Conservation (phyloP, 768 basidiomycete genomes). For the Phaeotremella skinneri region DNA sequence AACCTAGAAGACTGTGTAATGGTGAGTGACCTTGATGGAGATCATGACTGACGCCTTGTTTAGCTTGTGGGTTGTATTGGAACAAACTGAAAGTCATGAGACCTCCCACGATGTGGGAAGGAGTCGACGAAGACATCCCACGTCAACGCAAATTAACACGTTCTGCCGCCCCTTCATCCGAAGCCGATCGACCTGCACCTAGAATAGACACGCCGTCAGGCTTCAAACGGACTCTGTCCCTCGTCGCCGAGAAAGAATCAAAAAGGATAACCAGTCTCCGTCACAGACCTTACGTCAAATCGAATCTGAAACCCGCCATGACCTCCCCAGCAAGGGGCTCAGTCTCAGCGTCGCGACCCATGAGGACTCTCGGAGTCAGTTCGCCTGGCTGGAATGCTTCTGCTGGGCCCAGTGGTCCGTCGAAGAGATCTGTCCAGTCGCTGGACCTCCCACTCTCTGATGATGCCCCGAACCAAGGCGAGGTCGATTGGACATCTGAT, state of each 20-base stretch:
- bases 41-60: background rate
- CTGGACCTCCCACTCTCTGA: constrained; percentile 40
- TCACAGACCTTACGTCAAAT: constrained; percentile 16
- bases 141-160: constrained; percentile 21
- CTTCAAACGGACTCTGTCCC: constrained; percentile 46
- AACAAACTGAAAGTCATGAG: constrained; percentile 45
- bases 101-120: constrained; percentile 46
- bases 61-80: constrained; percentile 50
- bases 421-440: constrained; percentile 16
- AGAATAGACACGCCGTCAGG: constrained; percentile 20
- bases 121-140: constrained; percentile 35
- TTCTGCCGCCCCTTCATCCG: constrained; percentile 16
- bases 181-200: constrained; percentile 16
- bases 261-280: constrained; percentile 30
- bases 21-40: constrained; percentile 28
- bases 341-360: constrained; percentile 18
- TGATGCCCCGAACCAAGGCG: constrained; percentile 17
- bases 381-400: constrained; percentile 10
- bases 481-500: constrained; percentile 33
- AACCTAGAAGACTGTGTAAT: constrained; percentile 45
- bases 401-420: constrained; percentile 7
- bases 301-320: constrained; percentile 29
- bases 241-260: constrained; percentile 42
- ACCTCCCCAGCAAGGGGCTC: constrained; percentile 25
- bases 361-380: constrained; percentile 4